A percentile compares a stretch with the other conserved stretches of the same genome.
Conservation (phyloP, 495 filamentous ascomycete species). For the Penicillium pulvis region DNA sequence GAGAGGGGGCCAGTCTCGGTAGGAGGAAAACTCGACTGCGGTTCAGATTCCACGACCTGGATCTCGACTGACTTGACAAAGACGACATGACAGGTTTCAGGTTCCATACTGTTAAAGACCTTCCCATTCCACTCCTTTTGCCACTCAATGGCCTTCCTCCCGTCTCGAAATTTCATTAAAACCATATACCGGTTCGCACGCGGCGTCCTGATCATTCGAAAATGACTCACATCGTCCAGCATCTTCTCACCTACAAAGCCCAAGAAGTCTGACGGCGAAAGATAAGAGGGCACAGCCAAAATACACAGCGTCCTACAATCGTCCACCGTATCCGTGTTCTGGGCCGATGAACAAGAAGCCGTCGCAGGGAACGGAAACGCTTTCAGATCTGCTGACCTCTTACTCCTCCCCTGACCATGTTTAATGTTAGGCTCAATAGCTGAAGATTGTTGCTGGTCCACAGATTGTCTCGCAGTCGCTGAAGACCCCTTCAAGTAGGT, state of each 20-base stretch:
- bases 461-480: constrained; percentile 35
- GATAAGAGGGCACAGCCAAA: constrained; percentile 89
- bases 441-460: constrained; percentile 19
- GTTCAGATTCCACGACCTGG: constrained; percentile 36
- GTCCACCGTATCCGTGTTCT: constrained; percentile 40
- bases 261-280: constrained; percentile 87
- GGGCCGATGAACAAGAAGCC: constrained; percentile 15
- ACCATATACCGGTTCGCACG: constrained; percentile 93
- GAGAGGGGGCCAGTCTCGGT: constrained; percentile 34
- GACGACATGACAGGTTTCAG: constrained; percentile 94
- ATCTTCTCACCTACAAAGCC: constrained; percentile 92
- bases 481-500: constrained; percentile 46
- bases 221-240: constrained; percentile 86
- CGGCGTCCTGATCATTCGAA: constrained; percentile 90
- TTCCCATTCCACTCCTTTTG: constrained; percentile 90
- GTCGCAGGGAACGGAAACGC: constrained; percentile 29
- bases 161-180: constrained; percentile 89
- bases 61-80: constrained; percentile 91
- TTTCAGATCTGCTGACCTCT: constrained; percentile 5
- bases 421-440: not conserved
- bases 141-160: constrained; percentile 73
- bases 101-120: constrained; percentile 93
- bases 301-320: constrained; percentile 92
- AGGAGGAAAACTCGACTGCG: constrained; percentile 21
- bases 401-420: not conserved